A percentile compares a stretch with the other conserved stretches of the same genome.
phyloP scores from a whole-genome alignment of 2,329 filamentous ascomycete genomes.

The Hypoxylon sp. region DNA sequence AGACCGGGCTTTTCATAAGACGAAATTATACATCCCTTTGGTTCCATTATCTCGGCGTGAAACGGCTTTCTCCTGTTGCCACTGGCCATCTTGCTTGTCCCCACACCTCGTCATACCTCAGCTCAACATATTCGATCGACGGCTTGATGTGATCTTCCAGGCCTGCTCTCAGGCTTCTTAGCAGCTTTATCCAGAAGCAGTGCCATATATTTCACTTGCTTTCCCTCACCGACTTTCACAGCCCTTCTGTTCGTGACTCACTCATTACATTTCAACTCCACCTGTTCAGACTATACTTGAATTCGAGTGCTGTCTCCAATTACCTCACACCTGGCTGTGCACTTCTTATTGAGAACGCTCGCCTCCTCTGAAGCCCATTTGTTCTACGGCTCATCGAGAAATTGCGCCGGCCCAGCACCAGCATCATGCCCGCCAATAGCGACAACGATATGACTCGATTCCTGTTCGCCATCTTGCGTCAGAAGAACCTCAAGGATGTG shows the following conservation, averaged over 20 bases:
- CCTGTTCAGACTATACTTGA: conserved; percentile 49
- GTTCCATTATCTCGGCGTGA: conserved; percentile 45
- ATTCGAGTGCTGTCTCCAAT: conserved; percentile 39
- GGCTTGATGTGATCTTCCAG: conserved; percentile 51
- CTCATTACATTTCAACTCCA: conserved; percentile 51
- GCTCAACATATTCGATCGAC: conserved; percentile 47
- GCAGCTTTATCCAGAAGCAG: conserved; percentile 47
- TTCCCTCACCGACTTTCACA: conserved; percentile 59
- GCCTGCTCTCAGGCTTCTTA: conserved; percentile 42
- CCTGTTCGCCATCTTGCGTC: conserved; percentile 69
- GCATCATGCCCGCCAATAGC: conserved; percentile 65
- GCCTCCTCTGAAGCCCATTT: conserved; percentile 26
- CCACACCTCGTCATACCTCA: conserved; percentile 44
- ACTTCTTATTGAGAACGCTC: conserved; percentile 48
- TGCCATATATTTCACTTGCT: conserved; percentile 56
- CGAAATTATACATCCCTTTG: conserved; percentile 41
- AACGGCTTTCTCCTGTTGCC: conserved; percentile 40
- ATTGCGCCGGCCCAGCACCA: conserved; percentile 24
- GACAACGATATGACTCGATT: conserved; percentile 70
- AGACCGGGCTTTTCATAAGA: conserved; percentile 36
- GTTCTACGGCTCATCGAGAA: conserved; percentile 23
- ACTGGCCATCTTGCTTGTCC: conserved; percentile 41
- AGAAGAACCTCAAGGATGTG: conserved; percentile 72
- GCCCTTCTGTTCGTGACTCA: conserved; percentile 54
- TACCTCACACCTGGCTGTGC: conserved; percentile 46